Base-by-base conservation (phyloP, 1,284 basidiomycete genomes). In the Mycocalia duriaeana region DNA sequence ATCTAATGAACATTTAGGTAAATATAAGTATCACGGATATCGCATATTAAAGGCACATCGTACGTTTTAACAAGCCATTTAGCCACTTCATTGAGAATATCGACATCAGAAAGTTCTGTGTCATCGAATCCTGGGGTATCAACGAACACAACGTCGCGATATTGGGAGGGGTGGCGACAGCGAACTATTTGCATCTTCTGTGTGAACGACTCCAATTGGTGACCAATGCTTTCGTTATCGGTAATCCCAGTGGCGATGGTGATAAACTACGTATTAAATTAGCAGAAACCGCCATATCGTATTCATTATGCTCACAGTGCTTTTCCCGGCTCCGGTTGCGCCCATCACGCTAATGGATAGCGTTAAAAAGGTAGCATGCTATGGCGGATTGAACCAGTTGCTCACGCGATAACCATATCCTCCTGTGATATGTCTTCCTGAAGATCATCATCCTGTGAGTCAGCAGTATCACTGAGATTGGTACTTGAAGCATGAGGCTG, bases 321-420 rank as follows among this genome's bases (percentile, higher is more conserved):
- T 60, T 40, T 60, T 59, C 24, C 58, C 58, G 18, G 56, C 48
- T 8, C 58, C 58, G 7, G 57, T 56, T 39, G 53, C 52, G 18
- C 58, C 58, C 57, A 60, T 60, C 5, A 59, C 42, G 23, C 44
- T 53, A 20, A 19, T 14, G 16, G 16, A 3, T 7, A 34, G 14
- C 6, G 19, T 38, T n/a, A 16, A 24, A 18, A 18, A 14, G 2
- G 35, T 14, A 23, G 11, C 7, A 13, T 18, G 7, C 11, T 9
- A 22, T 20, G 14, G 7, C 25, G 20, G 18, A 16, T 19, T 11
- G 28, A 4, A 13, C 9, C n/a, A 28, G 14, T 24, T 5, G 16
- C 44, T 14, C 16, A 45, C 44, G 34, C 44, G 19, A 45, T 45
- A 9, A 45, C 25, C n/a, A 45, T 38, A 45, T 45, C 44, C 9